Evolutionary conservation across 306 rosid species (phyloP).

Genomic region (Hippophae gyantsensis): DNA sequence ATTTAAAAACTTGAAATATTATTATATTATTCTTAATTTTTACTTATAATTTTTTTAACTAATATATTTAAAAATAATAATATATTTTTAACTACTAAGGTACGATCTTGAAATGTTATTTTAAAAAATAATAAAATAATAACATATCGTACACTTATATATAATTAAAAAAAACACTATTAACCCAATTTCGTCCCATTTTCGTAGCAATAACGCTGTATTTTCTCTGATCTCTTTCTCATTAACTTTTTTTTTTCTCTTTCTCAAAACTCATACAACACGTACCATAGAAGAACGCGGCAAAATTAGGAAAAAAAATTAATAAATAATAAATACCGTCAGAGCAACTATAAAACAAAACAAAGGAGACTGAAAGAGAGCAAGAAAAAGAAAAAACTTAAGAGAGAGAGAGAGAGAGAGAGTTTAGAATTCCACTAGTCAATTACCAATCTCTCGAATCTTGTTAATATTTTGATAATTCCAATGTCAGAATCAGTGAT

Average conservation of each 20-base stretch:
- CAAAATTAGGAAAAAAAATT: not conserved
- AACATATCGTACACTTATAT: too few species aligned
- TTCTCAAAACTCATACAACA: constrained; percentile 13
- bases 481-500: constrained; percentile 12
- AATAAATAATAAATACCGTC: not conserved
- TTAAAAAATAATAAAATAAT: too few species aligned
- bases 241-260: not conserved
- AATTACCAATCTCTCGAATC: not conserved
- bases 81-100: too few species aligned
- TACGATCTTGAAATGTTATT: too few species aligned
- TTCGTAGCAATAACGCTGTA: constrained; percentile 39
- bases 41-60: too few species aligned
- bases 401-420: not conserved
- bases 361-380: not conserved
- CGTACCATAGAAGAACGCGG: constrained; percentile 20
- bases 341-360: not conserved
- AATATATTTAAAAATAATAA: too few species aligned
- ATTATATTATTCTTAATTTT: too few species aligned
- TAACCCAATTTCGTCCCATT: not conserved
- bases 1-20: too few species aligned
- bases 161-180: not conserved
- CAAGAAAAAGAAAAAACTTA: not conserved
- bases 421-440: too few species aligned
- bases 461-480: not conserved
- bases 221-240: constrained; percentile 18